A percentile compares a stretch with the other conserved stretches of the same genome.
Evolutionary conservation across 148 eudicot genomes (phyloP).

Genomic region (Arbutus unedo): DNA sequence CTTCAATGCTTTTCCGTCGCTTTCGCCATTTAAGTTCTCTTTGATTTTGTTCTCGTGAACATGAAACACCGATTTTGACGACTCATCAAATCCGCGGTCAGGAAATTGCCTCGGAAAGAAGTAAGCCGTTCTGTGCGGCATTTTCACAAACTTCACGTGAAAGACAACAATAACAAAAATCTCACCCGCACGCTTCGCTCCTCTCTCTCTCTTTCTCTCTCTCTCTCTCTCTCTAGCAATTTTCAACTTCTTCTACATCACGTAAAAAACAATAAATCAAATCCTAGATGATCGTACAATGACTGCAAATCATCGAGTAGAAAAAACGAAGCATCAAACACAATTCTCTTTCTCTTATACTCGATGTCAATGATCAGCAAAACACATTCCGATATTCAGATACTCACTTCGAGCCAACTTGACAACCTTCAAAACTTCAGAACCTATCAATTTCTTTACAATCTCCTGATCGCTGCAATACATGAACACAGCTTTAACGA

Average conservation of each 20-base stretch:
- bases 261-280: neutral
- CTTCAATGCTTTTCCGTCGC: neutral
- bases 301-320: neutral
- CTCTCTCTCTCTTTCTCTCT: no score
- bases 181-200: constrained; percentile 11
- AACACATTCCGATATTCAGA: neutral
- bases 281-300: neutral
- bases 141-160: constrained; percentile 21
- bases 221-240: constrained; percentile 8
- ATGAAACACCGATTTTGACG: constrained; percentile 26
- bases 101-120: constrained; percentile 81
- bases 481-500: neutral
- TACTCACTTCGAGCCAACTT: neutral
- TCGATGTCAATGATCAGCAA: neutral
- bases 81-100: constrained; percentile 31
- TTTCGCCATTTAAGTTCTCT: constrained; percentile 1
- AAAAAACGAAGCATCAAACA: neutral
- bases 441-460: neutral
- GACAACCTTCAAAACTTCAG: neutral
- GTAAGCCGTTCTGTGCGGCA: constrained; percentile 62
- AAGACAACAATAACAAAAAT: constrained; percentile 3
- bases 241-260: neutral
- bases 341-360: neutral
- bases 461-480: neutral
- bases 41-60: constrained; percentile 43